Conservation (phyloP, 495 filamentous ascomycete species). For the Penicillium robsamsonii region DNA sequence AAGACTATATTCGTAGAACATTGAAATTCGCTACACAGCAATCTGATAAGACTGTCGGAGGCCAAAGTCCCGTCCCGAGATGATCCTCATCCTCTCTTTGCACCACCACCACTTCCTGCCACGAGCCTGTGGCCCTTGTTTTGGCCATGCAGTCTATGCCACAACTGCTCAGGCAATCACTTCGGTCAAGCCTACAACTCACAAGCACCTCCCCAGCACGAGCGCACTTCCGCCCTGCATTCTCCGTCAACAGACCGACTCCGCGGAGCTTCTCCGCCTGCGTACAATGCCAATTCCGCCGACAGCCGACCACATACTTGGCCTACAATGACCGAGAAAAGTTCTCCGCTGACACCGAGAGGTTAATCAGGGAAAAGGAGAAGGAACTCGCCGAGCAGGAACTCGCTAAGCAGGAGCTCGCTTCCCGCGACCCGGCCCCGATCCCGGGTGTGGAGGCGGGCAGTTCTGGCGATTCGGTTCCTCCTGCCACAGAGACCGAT, state of each 20-base stretch:
- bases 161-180: conserved; percentile 41
- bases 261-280: conserved; percentile 38
- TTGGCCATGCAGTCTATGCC: conserved; percentile 46
- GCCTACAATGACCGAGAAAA: conserved; percentile 28
- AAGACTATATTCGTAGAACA: background rate
- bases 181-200: conserved; percentile 31
- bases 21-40: background rate
- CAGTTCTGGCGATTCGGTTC: conserved; percentile 12
- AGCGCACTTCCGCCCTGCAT: conserved; percentile 24
- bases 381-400: conserved; percentile 15
- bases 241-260: conserved; percentile 20
- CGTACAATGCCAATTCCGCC: conserved; percentile 42
- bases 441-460: conserved; percentile 26
- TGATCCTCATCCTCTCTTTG: conserved; percentile 11
- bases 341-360: conserved; percentile 19
- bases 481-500: conserved; percentile 16
- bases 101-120: conserved; percentile 14
- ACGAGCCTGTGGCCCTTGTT: conserved; percentile 24
- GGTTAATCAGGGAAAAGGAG: conserved; percentile 12
- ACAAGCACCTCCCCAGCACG: conserved; percentile 23
- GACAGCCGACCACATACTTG: conserved; percentile 18
- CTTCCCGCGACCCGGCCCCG: conserved; percentile 20
- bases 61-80: conserved; percentile 15
- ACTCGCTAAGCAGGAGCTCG: conserved; percentile 14
- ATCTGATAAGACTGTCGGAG: conserved; percentile 20